Percentiles rank a stretch among this genome's conserved stretches.
Conservation (phyloP, 2,329 filamentous ascomycete genomes). For the Zymoseptoria tritici region DNA sequence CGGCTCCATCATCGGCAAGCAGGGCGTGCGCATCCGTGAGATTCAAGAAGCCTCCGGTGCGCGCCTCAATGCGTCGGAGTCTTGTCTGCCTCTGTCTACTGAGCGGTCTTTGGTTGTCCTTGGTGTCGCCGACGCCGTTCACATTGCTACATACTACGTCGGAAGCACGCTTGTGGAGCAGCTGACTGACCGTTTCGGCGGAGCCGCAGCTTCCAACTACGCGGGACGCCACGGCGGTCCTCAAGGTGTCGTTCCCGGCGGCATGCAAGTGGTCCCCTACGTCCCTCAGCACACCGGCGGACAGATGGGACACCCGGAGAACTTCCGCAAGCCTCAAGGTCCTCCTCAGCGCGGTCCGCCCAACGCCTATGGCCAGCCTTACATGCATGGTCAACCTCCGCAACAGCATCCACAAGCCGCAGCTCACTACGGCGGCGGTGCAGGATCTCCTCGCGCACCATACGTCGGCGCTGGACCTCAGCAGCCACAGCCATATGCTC, state of each 20-base stretch:
- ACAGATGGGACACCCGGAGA: constrained; percentile 85
- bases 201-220: constrained; percentile 93
- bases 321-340: constrained; percentile 65
- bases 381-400: constrained; percentile 56
- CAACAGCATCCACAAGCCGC: constrained; percentile 48
- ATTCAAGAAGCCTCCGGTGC: constrained; percentile 97
- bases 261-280: constrained; percentile 99
- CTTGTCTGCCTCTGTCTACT: constrained; percentile 86
- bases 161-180: constrained; percentile 97
- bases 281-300: constrained; percentile 87
- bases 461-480: constrained; percentile 77
- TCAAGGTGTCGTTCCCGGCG: constrained; percentile 86
- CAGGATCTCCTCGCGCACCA: constrained; percentile 58
- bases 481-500: constrained; percentile 53
- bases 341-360: constrained; percentile 63
- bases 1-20: constrained; percentile 97
- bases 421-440: constrained; percentile 69
- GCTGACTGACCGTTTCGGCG: constrained; percentile 91
- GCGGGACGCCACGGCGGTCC: constrained; percentile 90
- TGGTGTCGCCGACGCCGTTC: constrained; percentile 94
- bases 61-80: constrained; percentile 90
- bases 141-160: constrained; percentile 98
- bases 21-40: constrained; percentile 89
- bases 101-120: constrained; percentile 97
- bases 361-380: constrained; percentile 50